Percentiles rank a stretch among this genome's conserved stretches.
Conservation (phyloP, 2,329 filamentous ascomycete genomes). For the Fusarium sp. region DNA sequence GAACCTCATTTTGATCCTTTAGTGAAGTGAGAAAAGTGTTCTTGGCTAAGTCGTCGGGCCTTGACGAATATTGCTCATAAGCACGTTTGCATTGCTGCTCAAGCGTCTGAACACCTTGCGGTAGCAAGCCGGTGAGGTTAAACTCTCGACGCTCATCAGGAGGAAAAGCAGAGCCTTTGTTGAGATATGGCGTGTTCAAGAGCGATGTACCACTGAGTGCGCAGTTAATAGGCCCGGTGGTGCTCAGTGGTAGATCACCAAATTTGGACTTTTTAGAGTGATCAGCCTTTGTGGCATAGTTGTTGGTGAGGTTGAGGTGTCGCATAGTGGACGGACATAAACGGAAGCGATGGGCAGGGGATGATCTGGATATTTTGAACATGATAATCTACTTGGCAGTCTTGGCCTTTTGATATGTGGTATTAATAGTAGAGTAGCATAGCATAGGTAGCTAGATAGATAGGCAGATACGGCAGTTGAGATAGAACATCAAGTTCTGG, state of each 20-base stretch:
- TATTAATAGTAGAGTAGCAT: background rate
- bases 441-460: background rate
- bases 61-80: conserved; percentile 79
- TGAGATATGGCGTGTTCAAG: conserved; percentile 61
- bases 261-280: conserved; percentile 44
- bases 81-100: conserved; percentile 81
- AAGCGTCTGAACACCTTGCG: conserved; percentile 76
- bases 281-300: conserved; percentile 22
- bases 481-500: conserved; percentile 1
- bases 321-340: background rate
- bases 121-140: conserved; percentile 77
- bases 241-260: conserved; percentile 49
- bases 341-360: background rate
- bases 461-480: background rate
- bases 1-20: conserved; percentile 85
- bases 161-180: conserved; percentile 85
- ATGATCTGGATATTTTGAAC: conserved; percentile 9
- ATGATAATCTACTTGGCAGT: conserved; percentile 4
- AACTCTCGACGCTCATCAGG: conserved; percentile 75
- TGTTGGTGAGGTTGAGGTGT: background rate
- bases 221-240: conserved; percentile 50
- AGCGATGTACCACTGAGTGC: conserved; percentile 50
- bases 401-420: background rate
- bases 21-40: conserved; percentile 89
- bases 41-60: conserved; percentile 75